phyloP scores from a whole-genome alignment of 148 eudicot genomes.

The Linanthus parryae region DNA sequence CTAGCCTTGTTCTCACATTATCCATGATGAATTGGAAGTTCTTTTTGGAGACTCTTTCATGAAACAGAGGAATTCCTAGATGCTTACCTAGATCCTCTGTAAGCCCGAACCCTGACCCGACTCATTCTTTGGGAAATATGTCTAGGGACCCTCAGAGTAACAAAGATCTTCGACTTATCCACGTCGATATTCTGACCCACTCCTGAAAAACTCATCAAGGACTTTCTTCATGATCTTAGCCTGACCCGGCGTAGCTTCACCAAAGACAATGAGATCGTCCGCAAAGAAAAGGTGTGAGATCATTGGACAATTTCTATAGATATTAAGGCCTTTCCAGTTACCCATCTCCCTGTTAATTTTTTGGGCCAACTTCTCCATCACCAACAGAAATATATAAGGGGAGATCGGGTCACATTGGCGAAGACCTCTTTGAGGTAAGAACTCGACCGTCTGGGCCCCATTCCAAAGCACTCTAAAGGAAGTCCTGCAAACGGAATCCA shows the following conservation, averaged over 20 bases:
- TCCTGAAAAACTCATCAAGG: background rate
- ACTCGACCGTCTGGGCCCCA: constrained; percentile 2
- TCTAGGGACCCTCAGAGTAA: background rate
- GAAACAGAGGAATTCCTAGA: background rate
- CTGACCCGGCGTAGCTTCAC: background rate
- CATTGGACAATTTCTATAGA: background rate
- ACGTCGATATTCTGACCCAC: background rate
- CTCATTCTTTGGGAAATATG: background rate
- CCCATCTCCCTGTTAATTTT: too few species aligned
- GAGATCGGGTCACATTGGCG: too few species aligned
- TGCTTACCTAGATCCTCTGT: background rate
- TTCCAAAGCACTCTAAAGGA: background rate
- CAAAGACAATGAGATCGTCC: background rate
- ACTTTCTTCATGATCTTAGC: background rate
- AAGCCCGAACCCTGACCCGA: background rate
- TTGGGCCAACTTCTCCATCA: too few species aligned
- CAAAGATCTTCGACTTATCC: background rate
- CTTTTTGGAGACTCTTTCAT: background rate
- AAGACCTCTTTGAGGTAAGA: too few species aligned
- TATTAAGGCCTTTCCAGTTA: background rate
- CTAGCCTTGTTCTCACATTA: too few species aligned
- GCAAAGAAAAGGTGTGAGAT: background rate
- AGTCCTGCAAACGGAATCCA: background rate
- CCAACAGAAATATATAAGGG: too few species aligned
- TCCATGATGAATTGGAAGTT: background rate